phyloP scores from a whole-genome alignment of 495 filamentous ascomycete species.

The Talaromyces liani region DNA sequence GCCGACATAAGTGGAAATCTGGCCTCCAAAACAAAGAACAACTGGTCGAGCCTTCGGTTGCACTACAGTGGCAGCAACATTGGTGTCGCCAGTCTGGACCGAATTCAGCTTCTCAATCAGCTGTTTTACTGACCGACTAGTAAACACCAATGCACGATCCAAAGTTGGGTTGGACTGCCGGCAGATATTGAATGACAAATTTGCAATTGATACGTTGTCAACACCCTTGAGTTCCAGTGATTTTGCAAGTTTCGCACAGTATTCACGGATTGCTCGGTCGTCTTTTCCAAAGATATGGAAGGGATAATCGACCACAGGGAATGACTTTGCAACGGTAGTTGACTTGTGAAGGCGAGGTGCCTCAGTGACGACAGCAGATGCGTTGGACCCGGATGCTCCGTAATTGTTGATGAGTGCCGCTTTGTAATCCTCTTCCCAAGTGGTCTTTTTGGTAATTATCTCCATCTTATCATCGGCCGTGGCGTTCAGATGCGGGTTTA shows the following conservation, averaged over 20 bases:
- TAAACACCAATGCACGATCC: slow-evolving; percentile 8
- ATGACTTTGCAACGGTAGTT: neutral
- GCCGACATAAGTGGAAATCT: slow-evolving; percentile 36
- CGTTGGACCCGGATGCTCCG: slow-evolving; percentile 40
- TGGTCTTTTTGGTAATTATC: slow-evolving; percentile 21
- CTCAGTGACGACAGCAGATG: slow-evolving; percentile 26
- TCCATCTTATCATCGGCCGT: slow-evolving; percentile 27
- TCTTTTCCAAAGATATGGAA: slow-evolving; percentile 27
- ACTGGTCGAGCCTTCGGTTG: slow-evolving; percentile 21
- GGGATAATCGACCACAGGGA: slow-evolving; percentile 17
- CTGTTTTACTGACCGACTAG: slow-evolving; percentile 3
- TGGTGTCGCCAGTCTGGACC: neutral
- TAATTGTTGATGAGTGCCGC: slow-evolving; percentile 42
- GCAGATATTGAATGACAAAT: slow-evolving; percentile 14
- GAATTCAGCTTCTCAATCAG: slow-evolving; percentile 9
- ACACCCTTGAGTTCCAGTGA: slow-evolving; percentile 8
- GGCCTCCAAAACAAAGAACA: slow-evolving; percentile 49
- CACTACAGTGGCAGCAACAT: neutral
- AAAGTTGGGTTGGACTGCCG: slow-evolving; percentile 17
- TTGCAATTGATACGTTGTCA: slow-evolving; percentile 1
- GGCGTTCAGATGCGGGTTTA: slow-evolving; percentile 32
- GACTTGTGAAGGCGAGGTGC: neutral
- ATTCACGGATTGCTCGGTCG: slow-evolving; percentile 14
- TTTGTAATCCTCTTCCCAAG: slow-evolving; percentile 25
- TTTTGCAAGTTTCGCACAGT: slow-evolving; percentile 13